phyloP scores from a whole-genome alignment of 768 basidiomycete species.

The Lactarius trivialis region DNA sequence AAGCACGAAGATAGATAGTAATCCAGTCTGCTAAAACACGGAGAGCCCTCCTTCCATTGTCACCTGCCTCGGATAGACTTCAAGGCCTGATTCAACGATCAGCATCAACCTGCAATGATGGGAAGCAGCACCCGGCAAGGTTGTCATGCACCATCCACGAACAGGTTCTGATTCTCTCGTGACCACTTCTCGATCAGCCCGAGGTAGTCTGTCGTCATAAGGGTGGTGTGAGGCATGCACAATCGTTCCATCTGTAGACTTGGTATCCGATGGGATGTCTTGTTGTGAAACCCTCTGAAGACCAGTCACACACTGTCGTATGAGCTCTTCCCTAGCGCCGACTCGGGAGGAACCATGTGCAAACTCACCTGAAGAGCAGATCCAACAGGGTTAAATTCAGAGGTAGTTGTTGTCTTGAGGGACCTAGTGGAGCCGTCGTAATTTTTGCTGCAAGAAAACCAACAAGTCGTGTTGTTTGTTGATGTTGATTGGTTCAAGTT shows the following conservation, averaged over 20 bases:
- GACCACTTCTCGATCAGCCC: slow-evolving; percentile 7
- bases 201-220: slow-evolving; percentile 10
- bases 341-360: not conserved
- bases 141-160: slow-evolving; percentile 8
- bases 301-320: not conserved
- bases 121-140: slow-evolving; percentile 2
- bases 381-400: slow-evolving; percentile 3
- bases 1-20: slow-evolving; percentile 19
- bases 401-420: no score
- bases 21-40: slow-evolving; percentile 18
- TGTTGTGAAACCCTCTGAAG: not conserved
- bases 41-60: slow-evolving; percentile 16
- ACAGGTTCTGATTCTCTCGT: slow-evolving; percentile 1
- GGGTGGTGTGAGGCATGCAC: not conserved
- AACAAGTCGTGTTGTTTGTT: no score
- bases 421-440: no score
- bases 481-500: no score
- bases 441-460: no score
- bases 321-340: slow-evolving; percentile 1
- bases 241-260: not conserved
- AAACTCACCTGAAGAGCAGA: slow-evolving; percentile 11
- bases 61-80: slow-evolving; percentile 17
- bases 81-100: slow-evolving; percentile 18
- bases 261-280: not conserved
- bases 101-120: slow-evolving; percentile 4